Evolutionary conservation across 352 stramenopile species (phyloP), one percentile per base, ranked within the genome.

Genomic region (Phytophthora sojae): DNA sequence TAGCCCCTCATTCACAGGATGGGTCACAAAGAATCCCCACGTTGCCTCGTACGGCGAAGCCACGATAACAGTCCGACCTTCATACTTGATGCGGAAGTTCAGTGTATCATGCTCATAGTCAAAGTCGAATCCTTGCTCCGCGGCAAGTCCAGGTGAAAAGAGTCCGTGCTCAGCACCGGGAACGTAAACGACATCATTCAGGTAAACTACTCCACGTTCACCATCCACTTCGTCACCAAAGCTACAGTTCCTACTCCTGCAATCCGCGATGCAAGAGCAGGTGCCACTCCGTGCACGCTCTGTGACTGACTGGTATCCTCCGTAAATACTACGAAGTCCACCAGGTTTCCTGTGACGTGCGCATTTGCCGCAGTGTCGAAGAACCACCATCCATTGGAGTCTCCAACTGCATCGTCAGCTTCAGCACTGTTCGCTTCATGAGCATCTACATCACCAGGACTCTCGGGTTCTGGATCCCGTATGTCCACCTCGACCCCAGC

Each of bases 221-320:
- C 30, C 47, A 64, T 64, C 30, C 0, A 66, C 59, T 19, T 53
- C 47, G 59, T 66, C 7, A 53, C 30, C 19, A 66, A 15, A 2
- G 21, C 29, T 8, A 66, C 49, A 12, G 32, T 66, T 29, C 47
- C 59, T 7, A n/a, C n/a, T n/a, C n/a, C n/a, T n/a, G n/a, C 23
- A 54, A 67, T 59, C 4, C 17, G 57, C 26, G 57, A 56, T 5
- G 42, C 57, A 17, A 32, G 39, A 47, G 39, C 39, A 19, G 14
- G 39, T n/a, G 15, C 39, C 5, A 47, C 39, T 9, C 39, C 39
- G n/a, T 47, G 14, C 39, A 47, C 39, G 14, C 39, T 47, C 14
- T 47, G 15, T 6, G 39, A 47, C 14, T 47, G 39, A 47, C 39
- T 47, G 15, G 17, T 47, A 47, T 17, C 37, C 39, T 47, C 14